These are phyloP conservation scores for Globisporangium nodosum DNA, from an alignment of 352 stramenopile genomes.

Conservation along the genomic window DNA sequence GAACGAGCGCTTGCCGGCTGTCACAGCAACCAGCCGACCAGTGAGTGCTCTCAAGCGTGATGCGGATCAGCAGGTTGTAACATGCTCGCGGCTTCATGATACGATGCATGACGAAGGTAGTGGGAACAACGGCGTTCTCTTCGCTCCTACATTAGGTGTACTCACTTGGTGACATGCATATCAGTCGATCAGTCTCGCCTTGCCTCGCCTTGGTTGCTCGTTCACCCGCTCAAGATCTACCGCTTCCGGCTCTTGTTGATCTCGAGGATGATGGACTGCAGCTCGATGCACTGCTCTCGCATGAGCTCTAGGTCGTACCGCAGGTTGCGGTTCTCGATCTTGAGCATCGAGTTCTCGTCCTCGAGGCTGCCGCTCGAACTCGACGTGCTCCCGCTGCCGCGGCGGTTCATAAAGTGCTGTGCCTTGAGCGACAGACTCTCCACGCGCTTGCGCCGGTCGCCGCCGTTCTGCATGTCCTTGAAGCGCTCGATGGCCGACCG, in stretches of 20 bases:
- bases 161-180: constrained; percentile 2
- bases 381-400: constrained; percentile 46
- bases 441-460: constrained; percentile 52
- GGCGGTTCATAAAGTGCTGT: constrained; percentile 64
- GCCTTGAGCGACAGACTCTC: constrained; percentile 64
- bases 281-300: constrained; percentile 84
- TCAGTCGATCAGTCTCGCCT: background rate
- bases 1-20: no score
- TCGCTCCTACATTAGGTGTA: background rate
- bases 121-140: background rate
- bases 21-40: no score
- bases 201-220: background rate
- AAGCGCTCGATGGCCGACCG: constrained; percentile 60
- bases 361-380: constrained; percentile 64
- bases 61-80: no score
- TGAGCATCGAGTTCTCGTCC: constrained; percentile 84
- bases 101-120: no score
- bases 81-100: no score
- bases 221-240: constrained; percentile 20
- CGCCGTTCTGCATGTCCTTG: constrained; percentile 52
- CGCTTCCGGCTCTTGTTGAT: constrained; percentile 88
- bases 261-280: constrained; percentile 86
- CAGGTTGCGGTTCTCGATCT: constrained; percentile 84
- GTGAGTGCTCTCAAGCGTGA: no score
- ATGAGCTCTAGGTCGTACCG: constrained; percentile 87